A percentile compares a stretch with the other conserved stretches of the same genome.
Conservation (phyloP, 2,329 filamentous ascomycete species). For the Trichoderma koningii region DNA sequence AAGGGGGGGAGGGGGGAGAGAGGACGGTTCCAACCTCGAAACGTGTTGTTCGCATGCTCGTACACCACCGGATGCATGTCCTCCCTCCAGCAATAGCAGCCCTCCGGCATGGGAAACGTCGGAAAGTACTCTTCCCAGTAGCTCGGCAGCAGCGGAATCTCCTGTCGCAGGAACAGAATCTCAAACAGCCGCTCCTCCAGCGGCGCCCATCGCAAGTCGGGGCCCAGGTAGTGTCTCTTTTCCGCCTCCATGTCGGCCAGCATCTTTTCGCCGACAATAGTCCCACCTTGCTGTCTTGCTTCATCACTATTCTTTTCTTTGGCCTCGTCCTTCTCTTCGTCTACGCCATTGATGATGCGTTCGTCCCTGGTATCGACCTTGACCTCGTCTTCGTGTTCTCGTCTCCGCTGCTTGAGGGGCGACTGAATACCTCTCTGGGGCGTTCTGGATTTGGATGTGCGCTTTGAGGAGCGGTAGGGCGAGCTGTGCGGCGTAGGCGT, state of each 20-base stretch:
- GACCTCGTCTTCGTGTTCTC: neutral
- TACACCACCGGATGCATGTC: constrained; percentile 43
- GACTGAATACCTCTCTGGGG: neutral
- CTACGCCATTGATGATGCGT: too few relatives aligned
- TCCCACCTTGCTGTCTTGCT: neutral
- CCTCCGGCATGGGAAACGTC: constrained; percentile 44
- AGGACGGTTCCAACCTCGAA: constrained; percentile 37
- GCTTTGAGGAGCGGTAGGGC: neutral
- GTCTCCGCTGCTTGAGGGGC: neutral
- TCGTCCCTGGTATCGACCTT: too few relatives aligned
- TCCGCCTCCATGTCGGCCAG: constrained; percentile 48
- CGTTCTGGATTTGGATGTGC: neutral
- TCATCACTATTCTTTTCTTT: too few relatives aligned
- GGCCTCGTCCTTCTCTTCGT: too few relatives aligned
- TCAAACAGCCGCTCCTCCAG: constrained; percentile 52
- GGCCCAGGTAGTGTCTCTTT: constrained; percentile 45
- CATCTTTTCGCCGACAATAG: constrained; percentile 1
- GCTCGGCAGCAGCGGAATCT: constrained; percentile 44
- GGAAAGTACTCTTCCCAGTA: constrained; percentile 47
- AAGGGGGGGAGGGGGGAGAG: neutral
- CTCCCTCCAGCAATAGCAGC: constrained; percentile 40
- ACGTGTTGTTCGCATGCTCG: constrained; percentile 39
- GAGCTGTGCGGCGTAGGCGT: neutral
- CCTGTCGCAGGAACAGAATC: constrained; percentile 46
- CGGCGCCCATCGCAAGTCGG: constrained; percentile 51